These are phyloP conservation scores for Cryptosporidium viatorum DNA, from an alignment of 169 alveolate genomes.

Conservation along the genomic window DNA sequence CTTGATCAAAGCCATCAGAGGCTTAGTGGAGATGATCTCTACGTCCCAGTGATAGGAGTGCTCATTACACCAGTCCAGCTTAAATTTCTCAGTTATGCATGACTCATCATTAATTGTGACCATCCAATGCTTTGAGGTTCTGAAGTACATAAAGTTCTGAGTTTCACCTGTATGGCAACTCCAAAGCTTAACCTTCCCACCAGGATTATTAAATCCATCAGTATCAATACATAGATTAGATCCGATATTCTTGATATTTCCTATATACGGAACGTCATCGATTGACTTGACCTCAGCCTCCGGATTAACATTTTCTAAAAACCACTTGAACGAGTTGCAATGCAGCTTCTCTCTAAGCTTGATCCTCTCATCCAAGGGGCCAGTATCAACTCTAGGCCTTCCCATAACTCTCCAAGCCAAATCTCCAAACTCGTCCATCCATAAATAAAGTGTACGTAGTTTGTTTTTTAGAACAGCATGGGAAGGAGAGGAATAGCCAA, in stretches of 20 bases:
- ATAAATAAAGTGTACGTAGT: constrained; percentile 77
- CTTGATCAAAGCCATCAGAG: constrained; percentile 9
- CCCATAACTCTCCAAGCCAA: constrained; percentile 73
- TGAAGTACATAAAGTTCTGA: constrained; percentile 78
- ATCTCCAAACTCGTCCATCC: constrained; percentile 81
- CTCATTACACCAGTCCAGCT: constrained; percentile 65
- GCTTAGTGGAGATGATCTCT: not conserved
- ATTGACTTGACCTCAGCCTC: constrained; percentile 79
- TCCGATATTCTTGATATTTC: constrained; percentile 55
- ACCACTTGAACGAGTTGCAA: constrained; percentile 79
- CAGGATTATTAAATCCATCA: constrained; percentile 54
- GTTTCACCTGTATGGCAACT: constrained; percentile 66
- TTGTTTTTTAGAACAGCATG: constrained; percentile 75
- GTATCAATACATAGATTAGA: constrained; percentile 71
- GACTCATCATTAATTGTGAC: constrained; percentile 80
- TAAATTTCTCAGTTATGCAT: constrained; percentile 71
- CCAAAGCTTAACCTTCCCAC: constrained; percentile 72
- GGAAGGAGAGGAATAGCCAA: constrained; percentile 78
- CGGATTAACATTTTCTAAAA: constrained; percentile 79
- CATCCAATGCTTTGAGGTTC: constrained; percentile 77
- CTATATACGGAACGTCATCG: constrained; percentile 80
- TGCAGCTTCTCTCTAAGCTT: constrained; percentile 62
- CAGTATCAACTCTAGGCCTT: constrained; percentile 65
- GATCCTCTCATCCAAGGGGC: constrained; percentile 62
- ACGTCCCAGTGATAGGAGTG: constrained; percentile 52